Conservation (phyloP, 139 green algal genomes). For the Chlamydomonas applanata region DNA sequence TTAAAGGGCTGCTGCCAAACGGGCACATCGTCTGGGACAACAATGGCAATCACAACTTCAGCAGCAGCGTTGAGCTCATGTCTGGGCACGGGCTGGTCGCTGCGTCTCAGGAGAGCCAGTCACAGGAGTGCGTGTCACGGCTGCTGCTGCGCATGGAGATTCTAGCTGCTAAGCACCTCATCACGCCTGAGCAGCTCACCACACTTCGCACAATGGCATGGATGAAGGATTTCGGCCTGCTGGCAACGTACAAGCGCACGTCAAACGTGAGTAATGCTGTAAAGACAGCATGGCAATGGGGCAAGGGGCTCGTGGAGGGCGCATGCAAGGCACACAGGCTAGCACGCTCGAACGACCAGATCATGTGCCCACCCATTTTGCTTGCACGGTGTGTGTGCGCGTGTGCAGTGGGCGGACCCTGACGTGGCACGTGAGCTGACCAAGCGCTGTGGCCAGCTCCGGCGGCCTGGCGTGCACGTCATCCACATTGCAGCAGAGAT, state of each 20-base stretch:
- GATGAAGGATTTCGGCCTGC: conserved; percentile 31
- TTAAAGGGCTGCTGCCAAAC: background rate
- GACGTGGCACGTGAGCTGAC: conserved; percentile 28
- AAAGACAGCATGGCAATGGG: too few relatives aligned
- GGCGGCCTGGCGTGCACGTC: conserved; percentile 62
- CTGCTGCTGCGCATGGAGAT: conserved; percentile 43
- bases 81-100: conserved; percentile 18
- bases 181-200: conserved; percentile 38
- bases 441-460: conserved; percentile 21
- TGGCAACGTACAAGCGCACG: conserved; percentile 21
- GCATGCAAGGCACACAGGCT: too few relatives aligned
- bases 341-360: too few relatives aligned
- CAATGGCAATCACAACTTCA: conserved; percentile 45
- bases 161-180: conserved; percentile 15
- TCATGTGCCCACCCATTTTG: too few relatives aligned
- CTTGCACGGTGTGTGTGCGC: background rate
- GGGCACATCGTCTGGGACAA: conserved; percentile 32
- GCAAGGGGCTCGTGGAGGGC: too few relatives aligned
- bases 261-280: too few relatives aligned
- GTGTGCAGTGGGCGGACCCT: conserved; percentile 6
- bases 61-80: conserved; percentile 25
- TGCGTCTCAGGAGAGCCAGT: conserved; percentile 1
- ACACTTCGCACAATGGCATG: conserved; percentile 37
- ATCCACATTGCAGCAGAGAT: conserved; percentile 94
- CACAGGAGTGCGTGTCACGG: background rate